phyloP scores from a whole-genome alignment of 2,329 filamentous ascomycete species.

The Aspergillus jensenii region DNA sequence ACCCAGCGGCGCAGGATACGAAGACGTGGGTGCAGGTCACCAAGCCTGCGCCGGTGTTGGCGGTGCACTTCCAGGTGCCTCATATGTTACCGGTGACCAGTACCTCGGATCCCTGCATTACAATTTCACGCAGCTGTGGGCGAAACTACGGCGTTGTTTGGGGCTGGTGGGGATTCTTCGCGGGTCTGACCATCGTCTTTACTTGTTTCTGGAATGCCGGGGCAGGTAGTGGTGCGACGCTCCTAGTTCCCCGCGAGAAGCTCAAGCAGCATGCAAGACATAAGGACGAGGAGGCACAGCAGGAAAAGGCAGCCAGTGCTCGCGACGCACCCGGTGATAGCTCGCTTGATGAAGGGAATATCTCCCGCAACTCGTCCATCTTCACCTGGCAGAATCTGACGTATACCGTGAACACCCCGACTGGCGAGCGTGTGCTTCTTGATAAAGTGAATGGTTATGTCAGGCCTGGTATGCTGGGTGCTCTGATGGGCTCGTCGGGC shows the following conservation, averaged over 20 bases:
- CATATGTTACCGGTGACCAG: conserved; percentile 56
- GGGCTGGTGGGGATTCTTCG: conserved; percentile 63
- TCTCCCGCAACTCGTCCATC: conserved; percentile 61
- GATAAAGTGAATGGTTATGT: conserved; percentile 72
- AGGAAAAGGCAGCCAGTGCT: conserved; percentile 20
- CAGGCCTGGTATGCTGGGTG: conserved; percentile 74
- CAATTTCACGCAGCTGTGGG: conserved; percentile 55
- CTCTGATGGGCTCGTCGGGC: conserved; percentile 74
- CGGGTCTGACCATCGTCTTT: conserved; percentile 57
- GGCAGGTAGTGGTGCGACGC: conserved; percentile 52
- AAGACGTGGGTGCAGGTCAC: conserved; percentile 9
- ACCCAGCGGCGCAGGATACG: conserved; percentile 35
- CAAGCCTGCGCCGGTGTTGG: conserved; percentile 53
- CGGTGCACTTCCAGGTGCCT: conserved; percentile 53
- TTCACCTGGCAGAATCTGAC: conserved; percentile 74
- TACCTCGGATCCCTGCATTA: conserved; percentile 60
- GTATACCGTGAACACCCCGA: conserved; percentile 65
- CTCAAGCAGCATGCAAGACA: conserved; percentile 39
- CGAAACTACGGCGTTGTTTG: conserved; percentile 63
- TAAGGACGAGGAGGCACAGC: conserved; percentile 53
- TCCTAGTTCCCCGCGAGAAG: conserved; percentile 64
- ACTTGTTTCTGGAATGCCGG: conserved; percentile 59
- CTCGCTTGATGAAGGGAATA: conserved; percentile 36
- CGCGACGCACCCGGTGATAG: conserved; percentile 28
- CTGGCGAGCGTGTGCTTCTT: conserved; percentile 57